Conservation (phyloP, 164 flowering plant species). For the Brasenia schreberi region DNA sequence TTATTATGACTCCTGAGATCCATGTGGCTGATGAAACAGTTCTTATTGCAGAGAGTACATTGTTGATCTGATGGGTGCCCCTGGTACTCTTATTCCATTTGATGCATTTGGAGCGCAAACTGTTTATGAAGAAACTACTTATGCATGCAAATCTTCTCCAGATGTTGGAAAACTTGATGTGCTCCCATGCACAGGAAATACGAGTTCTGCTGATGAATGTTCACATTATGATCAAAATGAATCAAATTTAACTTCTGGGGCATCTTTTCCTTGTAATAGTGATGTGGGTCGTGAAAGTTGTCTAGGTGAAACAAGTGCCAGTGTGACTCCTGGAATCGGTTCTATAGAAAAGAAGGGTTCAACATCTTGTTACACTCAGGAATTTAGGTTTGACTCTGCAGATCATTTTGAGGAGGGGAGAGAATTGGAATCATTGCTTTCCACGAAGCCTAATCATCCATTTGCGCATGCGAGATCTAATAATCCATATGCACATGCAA, state of each 20-base stretch:
- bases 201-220: conserved; percentile 35
- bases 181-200: conserved; percentile 40
- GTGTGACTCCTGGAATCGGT: not conserved
- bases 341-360: not conserved
- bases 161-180: conserved; percentile 25
- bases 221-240: not conserved
- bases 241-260: not conserved
- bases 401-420: conserved; percentile 19
- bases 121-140: conserved; percentile 35
- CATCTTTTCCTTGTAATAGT: not conserved
- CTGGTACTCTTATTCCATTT: conserved; percentile 94
- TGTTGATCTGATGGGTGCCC: conserved; percentile 92
- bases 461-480: conserved; percentile 55
- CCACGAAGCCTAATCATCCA: conserved; percentile 14
- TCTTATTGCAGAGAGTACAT: conserved; percentile 77
- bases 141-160: conserved; percentile 23
- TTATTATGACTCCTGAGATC: not conserved
- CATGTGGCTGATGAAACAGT: not conserved
- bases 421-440: conserved; percentile 9
- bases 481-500: conserved; percentile 34
- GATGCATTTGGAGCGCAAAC: conserved; percentile 55
- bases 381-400: conserved; percentile 7
- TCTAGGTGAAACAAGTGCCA: not conserved
- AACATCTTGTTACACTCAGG: not conserved
- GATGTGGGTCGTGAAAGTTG: not conserved